Base-by-base conservation (phyloP, 208 protist genomes). In the Crithidia thermophila region DNA sequence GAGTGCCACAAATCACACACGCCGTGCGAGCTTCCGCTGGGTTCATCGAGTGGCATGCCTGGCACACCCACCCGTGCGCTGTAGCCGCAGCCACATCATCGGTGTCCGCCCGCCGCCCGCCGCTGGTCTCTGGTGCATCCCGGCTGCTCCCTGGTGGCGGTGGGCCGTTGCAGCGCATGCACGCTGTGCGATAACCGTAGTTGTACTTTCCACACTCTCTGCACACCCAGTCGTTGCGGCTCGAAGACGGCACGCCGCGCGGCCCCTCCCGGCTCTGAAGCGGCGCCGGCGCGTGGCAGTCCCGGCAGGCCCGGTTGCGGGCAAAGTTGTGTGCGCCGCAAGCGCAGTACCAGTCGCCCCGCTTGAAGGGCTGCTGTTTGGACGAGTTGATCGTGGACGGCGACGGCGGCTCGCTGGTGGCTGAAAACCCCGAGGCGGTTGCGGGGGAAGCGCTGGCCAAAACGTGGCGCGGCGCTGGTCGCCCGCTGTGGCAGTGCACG, bases 251-350 rank as follows among this genome's bases (percentile, higher is more conserved):
- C 18, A 8, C 5, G 11, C 11, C 42, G 40, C 45, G 31, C 11
- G 20, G 20, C 43, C 39, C 31, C 45, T 9, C 18, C 7, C 21
- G n/a, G n/a, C 4, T 55, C 68, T 31, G 2, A 4, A 27, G n/a
- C 11, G 52, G 42, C 0, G 55, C 39, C 14, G 43, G 31, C 14
- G 72, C 59, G 1, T 49, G n/a, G 47, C 87, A 93, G 4, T 57
- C 61, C 3, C 84, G 28, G 49, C 87, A 93, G 0, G 20, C 13
- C 7, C 57, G 60, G 25, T 85, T 76, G 30, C 68, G 68, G 0
- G 84, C 69, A 60, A 95, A 93, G 64, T 95, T 95, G 51, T 90
- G 83, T 14, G 67, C 66, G 18, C 87, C 85, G 50, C 90, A 95
- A 0, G 40, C 64, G 66, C 90, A 95, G 28, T 81, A 55, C 87